Evolutionary conservation across 148 eudicot species (phyloP), one percentile per base, ranked within the genome.

Genomic region (Drosera capensis): DNA sequence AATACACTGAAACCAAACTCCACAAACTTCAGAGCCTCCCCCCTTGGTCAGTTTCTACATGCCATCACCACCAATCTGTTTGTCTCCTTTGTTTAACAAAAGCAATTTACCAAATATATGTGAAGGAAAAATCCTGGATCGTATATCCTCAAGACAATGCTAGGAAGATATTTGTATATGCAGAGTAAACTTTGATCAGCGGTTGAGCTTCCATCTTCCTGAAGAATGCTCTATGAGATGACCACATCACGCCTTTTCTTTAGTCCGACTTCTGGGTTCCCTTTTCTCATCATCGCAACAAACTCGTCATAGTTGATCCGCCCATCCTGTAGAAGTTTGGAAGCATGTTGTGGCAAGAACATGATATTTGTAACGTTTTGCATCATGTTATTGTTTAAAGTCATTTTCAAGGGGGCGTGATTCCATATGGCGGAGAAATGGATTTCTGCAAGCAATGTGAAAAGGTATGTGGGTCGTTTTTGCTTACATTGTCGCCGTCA

Each of bases 241-340:
- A 34, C 50, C 29, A 66, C 46, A 37, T 65, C 67, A 5, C 71
- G 64, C 49, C 75, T 37, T 48, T 71, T 71, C 65, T 71, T 71
- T 20, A 59, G 52, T 46, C 63, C 54, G 39, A 55, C 71, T 62
- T 77, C 83, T 3, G 79, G 83, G 46, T 77, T 68, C 0, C 85
- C 85, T 55, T 74, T 77, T 55, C 46, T 74, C 82, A 82, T 82
- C 93, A 82, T 82, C 17, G 85, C 82, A 43, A 74, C 93, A 20
- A 82, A 82, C 44, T 82, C 93, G 8, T 82, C 86, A 24, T 78
- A 82, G 70, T 82, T 67, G 49, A 82, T 78, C 28, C 86, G 70
- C 0, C 86, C 86, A 65, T 82, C 93, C 93, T 82, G 66, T 40
- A 64, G 23, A 24, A 12, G 43, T 24, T 40, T 23, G 9, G 14